Evolutionary conservation across 2,329 filamentous ascomycete species (phyloP), one percentile per base, ranked within the genome.

Genomic region (Xylaria polymorpha): DNA sequence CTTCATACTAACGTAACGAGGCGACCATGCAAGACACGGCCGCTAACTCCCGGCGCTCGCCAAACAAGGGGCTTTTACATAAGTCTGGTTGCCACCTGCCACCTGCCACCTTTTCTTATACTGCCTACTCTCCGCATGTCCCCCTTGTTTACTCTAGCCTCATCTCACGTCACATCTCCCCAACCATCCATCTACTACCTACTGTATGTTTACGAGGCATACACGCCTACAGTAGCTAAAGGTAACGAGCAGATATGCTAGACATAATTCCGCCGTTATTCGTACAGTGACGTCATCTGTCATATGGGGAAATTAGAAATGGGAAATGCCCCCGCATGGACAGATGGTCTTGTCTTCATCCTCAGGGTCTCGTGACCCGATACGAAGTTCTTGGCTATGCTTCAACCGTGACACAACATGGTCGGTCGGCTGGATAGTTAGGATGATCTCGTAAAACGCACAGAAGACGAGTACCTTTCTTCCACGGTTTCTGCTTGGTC

Each of bases 341-440:
- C 37, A 35, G 29, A 56, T 22, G 10, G 32, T 39, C 44, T 39
- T 35, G 35, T 57, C 41, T 44, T 55, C 15, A 9, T 37, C 6
- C 37, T 43, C 44, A 35, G 12, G 64, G 29, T 29, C 56, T 20
- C 60, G 29, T 58, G 41, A 59, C 25, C 53, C 14, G 35, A 66
- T 58, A 63, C 66, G 20, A 39, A 22, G 39, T 41, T 41, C 41
- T 57, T 20, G 62, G 46, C 43, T 50, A 15, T 18, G 48, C 48
- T 10, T 48, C 14, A 35, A 50, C 14, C 14, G 65, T 66, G 44
- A 44, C 55, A 70, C 57, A 32, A 39, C 64, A 62, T 37, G 15
- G 41, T 53, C 46, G n/a, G n/a, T 53, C 46, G 56, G 22, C 39
- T 51, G 22, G 29, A 55, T 46, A 41, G 7, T 51, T 61, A 48